phyloP scores from a whole-genome alignment of 2,329 filamentous ascomycete genomes.

The Aspergillus fumigatiaffinis region DNA sequence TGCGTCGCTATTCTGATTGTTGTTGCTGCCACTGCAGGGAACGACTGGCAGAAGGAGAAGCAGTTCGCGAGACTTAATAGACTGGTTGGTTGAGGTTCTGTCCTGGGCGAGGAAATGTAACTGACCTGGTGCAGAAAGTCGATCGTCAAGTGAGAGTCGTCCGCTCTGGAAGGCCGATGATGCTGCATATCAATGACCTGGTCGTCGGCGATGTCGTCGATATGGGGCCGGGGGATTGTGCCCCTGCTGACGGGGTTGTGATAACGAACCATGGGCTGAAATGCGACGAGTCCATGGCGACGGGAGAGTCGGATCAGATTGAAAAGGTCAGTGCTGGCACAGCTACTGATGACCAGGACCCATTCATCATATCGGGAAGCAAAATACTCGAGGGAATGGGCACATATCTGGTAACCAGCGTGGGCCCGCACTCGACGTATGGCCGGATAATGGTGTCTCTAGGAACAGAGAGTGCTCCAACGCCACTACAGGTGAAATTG shows the following conservation, averaged over 20 bases:
- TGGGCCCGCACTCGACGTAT: constrained; percentile 69
- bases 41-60: constrained; percentile 66
- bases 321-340: constrained; percentile 60
- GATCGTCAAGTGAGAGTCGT: constrained; percentile 64
- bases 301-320: constrained; percentile 69
- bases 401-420: constrained; percentile 69
- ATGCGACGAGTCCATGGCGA: constrained; percentile 70
- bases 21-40: constrained; percentile 58
- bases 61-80: constrained; percentile 62
- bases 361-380: constrained; percentile 75
- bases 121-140: constrained; percentile 49
- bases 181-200: constrained; percentile 63
- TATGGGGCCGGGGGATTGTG: constrained; percentile 65
- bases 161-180: constrained; percentile 60
- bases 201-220: constrained; percentile 67
- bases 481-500: constrained; percentile 71
- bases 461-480: constrained; percentile 70
- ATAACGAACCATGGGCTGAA: constrained; percentile 63
- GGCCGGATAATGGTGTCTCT: constrained; percentile 72
- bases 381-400: constrained; percentile 75
- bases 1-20: constrained; percentile 63
- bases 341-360: constrained; percentile 56
- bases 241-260: constrained; percentile 68
- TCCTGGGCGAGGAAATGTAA: constrained; percentile 1
- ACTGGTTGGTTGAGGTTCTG: constrained; percentile 26